Evolutionary conservation across 1,284 basidiomycete species (phyloP).

Genomic region (Pholiota adiposa): DNA sequence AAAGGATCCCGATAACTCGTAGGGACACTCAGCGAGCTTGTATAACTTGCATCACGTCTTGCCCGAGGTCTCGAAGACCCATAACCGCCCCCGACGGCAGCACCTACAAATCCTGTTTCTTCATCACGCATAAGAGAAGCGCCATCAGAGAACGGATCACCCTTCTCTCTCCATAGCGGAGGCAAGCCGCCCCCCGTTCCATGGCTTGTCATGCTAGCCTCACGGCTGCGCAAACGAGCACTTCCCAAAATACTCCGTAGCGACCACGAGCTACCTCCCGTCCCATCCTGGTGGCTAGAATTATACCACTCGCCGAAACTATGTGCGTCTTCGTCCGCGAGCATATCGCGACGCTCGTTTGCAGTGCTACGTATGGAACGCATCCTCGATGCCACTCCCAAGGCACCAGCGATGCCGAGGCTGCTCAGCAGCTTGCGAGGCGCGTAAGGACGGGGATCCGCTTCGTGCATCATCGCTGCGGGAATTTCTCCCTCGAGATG

Average conservation of each 20-base stretch:
- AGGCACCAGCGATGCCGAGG: slow-evolving; percentile 28
- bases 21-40: slow-evolving; percentile 34
- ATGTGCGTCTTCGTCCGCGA: slow-evolving; percentile 73
- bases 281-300: slow-evolving; percentile 36
- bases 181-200: slow-evolving; percentile 24
- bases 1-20: slow-evolving; percentile 60
- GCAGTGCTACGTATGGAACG: slow-evolving; percentile 27
- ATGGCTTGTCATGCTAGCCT: slow-evolving; percentile 35
- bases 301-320: slow-evolving; percentile 49
- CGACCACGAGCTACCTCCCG: slow-evolving; percentile 54
- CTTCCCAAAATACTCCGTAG: slow-evolving; percentile 55
- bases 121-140: slow-evolving; percentile 40
- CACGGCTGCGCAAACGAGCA: slow-evolving; percentile 36
- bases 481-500: slow-evolving; percentile 32
- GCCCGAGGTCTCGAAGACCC: slow-evolving; percentile 33
- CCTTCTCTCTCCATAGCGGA: slow-evolving; percentile 52
- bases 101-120: slow-evolving; percentile 32
- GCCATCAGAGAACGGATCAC: slow-evolving; percentile 54
- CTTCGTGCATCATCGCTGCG: slow-evolving; percentile 14
- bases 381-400: slow-evolving; percentile 27
- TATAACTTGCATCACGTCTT: slow-evolving; percentile 44
- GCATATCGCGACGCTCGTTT: slow-evolving; percentile 63
- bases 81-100: slow-evolving; percentile 21
- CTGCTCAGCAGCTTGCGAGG: slow-evolving; percentile 11
- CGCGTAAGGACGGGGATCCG: background rate